Evolutionary conservation across 495 filamentous ascomycete genomes (phyloP), one percentile per base, ranked within the genome.

Genomic region (Aspergillus carlsbadensis): DNA sequence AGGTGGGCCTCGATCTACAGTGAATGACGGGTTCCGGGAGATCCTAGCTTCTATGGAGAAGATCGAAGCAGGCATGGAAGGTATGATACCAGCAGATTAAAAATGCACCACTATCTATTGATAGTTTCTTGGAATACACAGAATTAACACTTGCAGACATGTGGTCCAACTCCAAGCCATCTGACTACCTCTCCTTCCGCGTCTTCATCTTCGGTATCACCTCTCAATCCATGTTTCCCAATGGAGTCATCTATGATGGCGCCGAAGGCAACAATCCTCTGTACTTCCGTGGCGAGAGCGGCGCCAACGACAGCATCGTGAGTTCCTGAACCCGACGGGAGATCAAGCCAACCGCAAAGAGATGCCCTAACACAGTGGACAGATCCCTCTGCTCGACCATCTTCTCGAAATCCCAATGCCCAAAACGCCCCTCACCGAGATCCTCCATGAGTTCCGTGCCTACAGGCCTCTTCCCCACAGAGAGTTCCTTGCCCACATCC

Each of bases 201-300:
- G 92, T 91, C 31, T 96, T 96, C 73, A 96, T 96, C 70, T 96
- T 95, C 61, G 92, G 92, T 46, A 95, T 96, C 62, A 90, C 86
- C 2, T 85, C 80, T 6, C 92, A 96, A 68, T 84, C 81, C 42
- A 96, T 96, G 92, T 96, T 96, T 68, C 92, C 92, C 2, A 76
- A 88, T 45, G 92, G 92, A 2, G 92, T 96, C 3, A 69, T 94
- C 52, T 96, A 96, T 70, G 87, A 93, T 66, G 90, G 89, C 18
- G 78, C 91, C 31, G 85, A 85, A 44, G 84, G 88, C 35, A 72
- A 79, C 61, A 80, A 87, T 55, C 87, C 85, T 0, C 67, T 89
- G 51, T 81, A 74, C 52, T 96, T 94, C 77, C 85, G 92, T 6
- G 92, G 92, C 44, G 92, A 96, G 69, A 89, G 85, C 31, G 92